These are phyloP conservation scores for Trebouxia sp. DNA, from an alignment of 139 green algal genomes.

Conservation along the genomic window DNA sequence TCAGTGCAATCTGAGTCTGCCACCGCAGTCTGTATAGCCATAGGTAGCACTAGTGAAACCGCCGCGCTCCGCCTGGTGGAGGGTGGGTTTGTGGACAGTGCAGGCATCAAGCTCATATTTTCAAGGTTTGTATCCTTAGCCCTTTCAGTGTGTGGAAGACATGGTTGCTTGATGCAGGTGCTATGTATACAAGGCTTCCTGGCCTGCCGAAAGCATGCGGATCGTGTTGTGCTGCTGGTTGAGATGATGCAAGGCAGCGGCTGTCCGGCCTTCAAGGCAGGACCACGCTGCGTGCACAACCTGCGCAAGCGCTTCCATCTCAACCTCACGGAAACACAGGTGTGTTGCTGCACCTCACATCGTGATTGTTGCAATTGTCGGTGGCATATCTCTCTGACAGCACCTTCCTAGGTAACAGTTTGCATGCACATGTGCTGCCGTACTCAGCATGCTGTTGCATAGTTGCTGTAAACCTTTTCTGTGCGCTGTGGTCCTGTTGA, in stretches of 20 bases:
- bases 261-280: conserved; percentile 94
- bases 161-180: conserved; percentile 53
- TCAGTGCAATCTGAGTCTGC: too few relatives aligned
- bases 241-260: conserved; percentile 91
- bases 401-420: too few relatives aligned
- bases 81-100: background rate
- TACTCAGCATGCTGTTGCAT: too few relatives aligned
- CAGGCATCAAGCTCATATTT: background rate
- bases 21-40: too few relatives aligned
- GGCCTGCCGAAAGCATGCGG: conserved; percentile 83
- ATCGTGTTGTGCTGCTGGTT: conserved; percentile 87
- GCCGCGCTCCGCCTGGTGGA: too few relatives aligned
- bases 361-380: too few relatives aligned
- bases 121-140: background rate
- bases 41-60: too few relatives aligned
- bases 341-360: too few relatives aligned
- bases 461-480: too few relatives aligned
- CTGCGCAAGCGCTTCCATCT: conserved; percentile 85
- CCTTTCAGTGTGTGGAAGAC: background rate
- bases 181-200: conserved; percentile 97
- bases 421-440: too few relatives aligned
- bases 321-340: conserved; percentile 54
- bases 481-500: too few relatives aligned
- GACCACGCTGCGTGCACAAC: conserved; percentile 68
- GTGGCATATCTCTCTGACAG: too few relatives aligned